These are phyloP conservation scores for Puccinia triticina DNA, from an alignment of 1,284 basidiomycete genomes.

Conservation along the genomic window DNA sequence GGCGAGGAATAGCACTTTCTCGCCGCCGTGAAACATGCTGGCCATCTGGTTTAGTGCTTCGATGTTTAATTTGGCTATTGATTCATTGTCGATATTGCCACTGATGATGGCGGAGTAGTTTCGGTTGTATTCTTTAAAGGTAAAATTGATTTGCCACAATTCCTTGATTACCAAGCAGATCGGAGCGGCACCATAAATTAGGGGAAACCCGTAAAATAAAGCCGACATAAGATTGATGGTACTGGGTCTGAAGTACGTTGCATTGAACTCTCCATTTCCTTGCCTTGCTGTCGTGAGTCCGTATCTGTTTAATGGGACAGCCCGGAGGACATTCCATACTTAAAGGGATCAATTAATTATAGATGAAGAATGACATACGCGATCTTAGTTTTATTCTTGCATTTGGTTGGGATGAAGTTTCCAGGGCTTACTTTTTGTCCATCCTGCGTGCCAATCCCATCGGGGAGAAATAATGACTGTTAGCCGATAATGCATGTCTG, in stretches of 20 bases:
- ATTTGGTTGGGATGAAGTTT: not conserved
- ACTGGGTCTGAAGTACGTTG: not conserved
- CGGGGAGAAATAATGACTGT: not conserved
- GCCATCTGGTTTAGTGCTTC: not conserved
- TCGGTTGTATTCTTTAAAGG: not conserved
- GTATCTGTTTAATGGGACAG: not conserved
- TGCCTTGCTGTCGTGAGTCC: not conserved
- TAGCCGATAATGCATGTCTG: not conserved
- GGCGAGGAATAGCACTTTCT: not conserved
- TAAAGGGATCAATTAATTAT: not conserved
- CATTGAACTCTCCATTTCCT: constrained; percentile 10
- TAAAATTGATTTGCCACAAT: not conserved
- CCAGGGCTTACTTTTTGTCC: constrained; percentile 1
- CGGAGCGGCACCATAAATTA: not conserved
- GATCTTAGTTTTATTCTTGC: not conserved
- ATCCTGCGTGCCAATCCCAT: not conserved
- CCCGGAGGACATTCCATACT: constrained; percentile 8
- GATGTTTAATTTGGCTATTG: not conserved
- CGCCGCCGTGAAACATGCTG: not conserved
- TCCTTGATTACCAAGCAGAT: not conserved
- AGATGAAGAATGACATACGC: not conserved
- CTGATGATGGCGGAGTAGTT: not conserved
- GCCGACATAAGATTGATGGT: not conserved
- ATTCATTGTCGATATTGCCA: not conserved
- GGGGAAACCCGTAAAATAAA: constrained; percentile 6